phyloP scores from a whole-genome alignment of 805 yeast species.

The Nakazawaea pomicola region DNA sequence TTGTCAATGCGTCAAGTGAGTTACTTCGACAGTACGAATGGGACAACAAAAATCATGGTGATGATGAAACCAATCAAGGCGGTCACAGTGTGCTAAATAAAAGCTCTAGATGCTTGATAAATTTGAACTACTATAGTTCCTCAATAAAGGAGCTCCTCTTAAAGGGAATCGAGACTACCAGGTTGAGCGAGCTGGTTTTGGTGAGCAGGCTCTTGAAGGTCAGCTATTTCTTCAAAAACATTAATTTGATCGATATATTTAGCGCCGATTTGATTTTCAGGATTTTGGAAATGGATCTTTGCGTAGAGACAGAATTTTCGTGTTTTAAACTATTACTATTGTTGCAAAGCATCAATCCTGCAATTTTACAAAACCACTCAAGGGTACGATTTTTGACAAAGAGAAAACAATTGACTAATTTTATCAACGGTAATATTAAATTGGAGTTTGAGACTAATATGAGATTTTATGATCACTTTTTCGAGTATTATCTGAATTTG shows the following conservation, averaged over 20 bases:
- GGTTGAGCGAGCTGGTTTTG: not conserved
- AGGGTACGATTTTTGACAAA: not conserved
- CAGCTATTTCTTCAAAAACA: slow-evolving; percentile 1
- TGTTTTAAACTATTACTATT: slow-evolving; percentile 1
- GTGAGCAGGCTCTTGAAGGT: not conserved
- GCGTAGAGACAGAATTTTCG: not conserved
- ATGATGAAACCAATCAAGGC: not conserved
- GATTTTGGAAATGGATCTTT: not conserved
- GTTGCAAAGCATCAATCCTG: not conserved
- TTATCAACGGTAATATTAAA: slow-evolving; percentile 1
- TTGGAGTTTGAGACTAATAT: not conserved
- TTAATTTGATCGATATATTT: not conserved
- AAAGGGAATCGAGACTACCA: not conserved
- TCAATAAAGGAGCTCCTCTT: not conserved
- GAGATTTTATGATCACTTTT: not conserved
- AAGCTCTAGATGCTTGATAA: not conserved
- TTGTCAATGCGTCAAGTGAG: not conserved
- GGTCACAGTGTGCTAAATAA: no score
- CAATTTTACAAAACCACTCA: not conserved
- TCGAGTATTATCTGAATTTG: slow-evolving; percentile 1
- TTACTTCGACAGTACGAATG: not conserved
- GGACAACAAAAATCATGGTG: not conserved
- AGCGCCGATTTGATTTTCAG: not conserved
- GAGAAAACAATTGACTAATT: not conserved
- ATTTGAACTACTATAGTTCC: not conserved